phyloP scores from a whole-genome alignment of 495 filamentous ascomycete species.

The Aspergillus ellipticus region DNA sequence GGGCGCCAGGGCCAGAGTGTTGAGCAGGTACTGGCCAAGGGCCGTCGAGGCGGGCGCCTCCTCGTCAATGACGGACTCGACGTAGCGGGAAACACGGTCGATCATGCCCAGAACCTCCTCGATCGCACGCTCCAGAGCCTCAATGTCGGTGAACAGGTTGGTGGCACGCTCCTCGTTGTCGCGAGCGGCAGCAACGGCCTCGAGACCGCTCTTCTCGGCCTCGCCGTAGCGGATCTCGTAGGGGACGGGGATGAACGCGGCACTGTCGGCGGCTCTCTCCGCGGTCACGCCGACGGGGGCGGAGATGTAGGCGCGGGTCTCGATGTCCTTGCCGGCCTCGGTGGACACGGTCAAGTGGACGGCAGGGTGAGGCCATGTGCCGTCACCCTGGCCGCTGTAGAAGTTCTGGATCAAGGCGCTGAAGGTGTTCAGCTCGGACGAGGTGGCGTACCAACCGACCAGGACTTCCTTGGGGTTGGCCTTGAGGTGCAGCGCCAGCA shows the following conservation, averaged over 20 bases:
- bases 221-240: conserved; percentile 89
- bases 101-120: conserved; percentile 83
- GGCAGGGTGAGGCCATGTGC: conserved; percentile 92
- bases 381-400: conserved; percentile 93
- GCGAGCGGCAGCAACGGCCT: conserved; percentile 77
- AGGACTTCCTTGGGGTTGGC: conserved; percentile 91
- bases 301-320: conserved; percentile 86
- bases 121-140: conserved; percentile 75
- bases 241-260: conserved; percentile 93
- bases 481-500: conserved; percentile 89
- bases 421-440: conserved; percentile 93
- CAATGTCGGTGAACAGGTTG: conserved; percentile 77
- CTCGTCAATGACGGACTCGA: conserved; percentile 73
- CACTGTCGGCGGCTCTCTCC: conserved; percentile 90
- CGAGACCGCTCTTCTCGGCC: conserved; percentile 86
- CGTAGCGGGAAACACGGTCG: conserved; percentile 85
- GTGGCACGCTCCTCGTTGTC: conserved; percentile 69
- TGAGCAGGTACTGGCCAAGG: conserved; percentile 90
- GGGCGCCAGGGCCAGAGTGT: conserved; percentile 83
- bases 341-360: conserved; percentile 94
- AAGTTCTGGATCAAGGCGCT: conserved; percentile 98
- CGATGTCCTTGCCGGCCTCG: conserved; percentile 75
- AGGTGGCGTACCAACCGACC: conserved; percentile 97
- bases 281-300: conserved; percentile 91
- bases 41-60: conserved; percentile 71